Evolutionary conservation across 352 stramenopile genomes (phyloP).

Genomic region (Phytophthora boehmeriae): DNA sequence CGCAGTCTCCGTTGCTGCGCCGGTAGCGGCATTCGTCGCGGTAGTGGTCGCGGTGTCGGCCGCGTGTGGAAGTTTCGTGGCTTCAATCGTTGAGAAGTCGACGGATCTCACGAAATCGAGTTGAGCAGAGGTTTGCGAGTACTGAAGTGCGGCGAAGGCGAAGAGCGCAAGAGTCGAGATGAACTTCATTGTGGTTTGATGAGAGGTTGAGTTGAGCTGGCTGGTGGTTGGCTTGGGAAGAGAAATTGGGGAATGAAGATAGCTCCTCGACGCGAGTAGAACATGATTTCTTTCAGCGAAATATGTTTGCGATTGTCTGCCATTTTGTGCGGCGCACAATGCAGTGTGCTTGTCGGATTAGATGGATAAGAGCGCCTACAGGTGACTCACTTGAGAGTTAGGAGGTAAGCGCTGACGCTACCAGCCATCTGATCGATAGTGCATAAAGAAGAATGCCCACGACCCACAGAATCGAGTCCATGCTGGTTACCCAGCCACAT

Average conservation of each 20-base stretch:
- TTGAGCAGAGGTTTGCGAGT: background rate
- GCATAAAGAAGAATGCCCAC: no score
- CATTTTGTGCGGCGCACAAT: background rate
- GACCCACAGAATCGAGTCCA: no score
- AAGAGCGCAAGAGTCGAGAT: conserved; percentile 20
- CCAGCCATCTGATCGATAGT: no score
- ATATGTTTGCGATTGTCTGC: background rate
- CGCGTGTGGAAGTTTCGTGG: background rate
- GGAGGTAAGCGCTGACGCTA: background rate
- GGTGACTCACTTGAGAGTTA: background rate
- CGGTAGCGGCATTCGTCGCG: background rate
- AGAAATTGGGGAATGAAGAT: background rate
- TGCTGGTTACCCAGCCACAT: no score
- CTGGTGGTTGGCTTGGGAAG: background rate
- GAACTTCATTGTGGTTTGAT: conserved; percentile 12
- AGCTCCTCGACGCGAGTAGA: background rate
- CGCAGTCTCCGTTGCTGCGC: background rate
- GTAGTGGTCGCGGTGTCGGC: background rate
- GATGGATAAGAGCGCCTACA: background rate
- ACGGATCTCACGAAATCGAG: background rate
- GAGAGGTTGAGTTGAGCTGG: background rate
- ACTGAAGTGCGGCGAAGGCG: background rate
- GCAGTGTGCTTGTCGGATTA: background rate
- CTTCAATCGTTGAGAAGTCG: background rate
- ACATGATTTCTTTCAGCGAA: background rate